phyloP scores from a whole-genome alignment of 768 basidiomycete species.

The Coprinopsis marcescibilis region DNA sequence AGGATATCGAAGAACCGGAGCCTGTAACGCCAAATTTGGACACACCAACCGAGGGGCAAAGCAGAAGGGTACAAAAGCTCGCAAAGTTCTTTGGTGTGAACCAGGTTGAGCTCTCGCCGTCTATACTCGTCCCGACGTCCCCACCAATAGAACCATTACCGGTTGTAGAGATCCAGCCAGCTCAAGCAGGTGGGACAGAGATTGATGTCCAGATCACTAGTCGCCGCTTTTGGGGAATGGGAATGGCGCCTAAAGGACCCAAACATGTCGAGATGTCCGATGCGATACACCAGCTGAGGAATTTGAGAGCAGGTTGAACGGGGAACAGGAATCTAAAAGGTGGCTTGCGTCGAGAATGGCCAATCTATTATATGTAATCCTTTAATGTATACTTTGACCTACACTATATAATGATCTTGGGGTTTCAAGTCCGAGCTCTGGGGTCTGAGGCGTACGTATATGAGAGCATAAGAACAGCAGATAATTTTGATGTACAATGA shows the following conservation, averaged over 20 bases:
- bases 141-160: too few species aligned
- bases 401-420: background rate
- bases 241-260: slow-evolving; percentile 18
- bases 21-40: background rate
- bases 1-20: background rate
- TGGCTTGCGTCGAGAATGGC: background rate
- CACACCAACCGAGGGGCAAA: slow-evolving; percentile 9
- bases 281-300: slow-evolving; percentile 39
- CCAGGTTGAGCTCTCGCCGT: slow-evolving; percentile 36
- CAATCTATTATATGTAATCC: slow-evolving; percentile 1
- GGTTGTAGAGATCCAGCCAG: background rate
- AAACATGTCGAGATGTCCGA: slow-evolving; percentile 35
- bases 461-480: background rate
- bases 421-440: background rate
- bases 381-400: background rate
- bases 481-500: slow-evolving; percentile 2
- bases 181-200: slow-evolving; percentile 13
- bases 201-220: slow-evolving; percentile 36
- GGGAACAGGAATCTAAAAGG: slow-evolving; percentile 8
- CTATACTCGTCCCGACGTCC: slow-evolving; percentile 8
- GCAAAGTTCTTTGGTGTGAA: slow-evolving; percentile 53
- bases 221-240: slow-evolving; percentile 35
- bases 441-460: background rate
- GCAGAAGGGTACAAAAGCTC: slow-evolving; percentile 48
- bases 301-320: slow-evolving; percentile 26